Evolutionary conservation across 495 filamentous ascomycete species (phyloP).

Genomic region (Delitschia confertaspora): DNA sequence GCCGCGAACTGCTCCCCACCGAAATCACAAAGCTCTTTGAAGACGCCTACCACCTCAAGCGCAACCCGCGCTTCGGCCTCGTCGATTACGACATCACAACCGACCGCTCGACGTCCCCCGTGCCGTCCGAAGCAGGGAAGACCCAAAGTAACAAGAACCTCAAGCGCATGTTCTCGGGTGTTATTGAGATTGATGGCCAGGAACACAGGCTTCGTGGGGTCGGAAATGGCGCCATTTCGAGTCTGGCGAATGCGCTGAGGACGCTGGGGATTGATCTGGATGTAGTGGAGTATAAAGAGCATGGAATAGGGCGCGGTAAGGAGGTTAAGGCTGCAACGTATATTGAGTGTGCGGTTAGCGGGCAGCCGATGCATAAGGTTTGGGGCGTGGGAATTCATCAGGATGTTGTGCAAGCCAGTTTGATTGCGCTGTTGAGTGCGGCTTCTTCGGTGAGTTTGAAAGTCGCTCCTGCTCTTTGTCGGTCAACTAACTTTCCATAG

Average conservation of each 20-base stretch:
- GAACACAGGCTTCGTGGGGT: slow-evolving; percentile 72
- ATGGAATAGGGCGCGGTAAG: slow-evolving; percentile 71
- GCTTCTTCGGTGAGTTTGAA: slow-evolving; percentile 68
- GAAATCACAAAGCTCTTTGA: slow-evolving; percentile 88
- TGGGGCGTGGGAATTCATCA: slow-evolving; percentile 97
- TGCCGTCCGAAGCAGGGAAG: slow-evolving; percentile 55
- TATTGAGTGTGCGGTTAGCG: slow-evolving; percentile 74
- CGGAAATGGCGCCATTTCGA: slow-evolving; percentile 86
- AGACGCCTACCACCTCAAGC: slow-evolving; percentile 70
- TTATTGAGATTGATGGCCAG: slow-evolving; percentile 71
- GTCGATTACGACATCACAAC: slow-evolving; percentile 88
- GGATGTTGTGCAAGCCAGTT: slow-evolving; percentile 85
- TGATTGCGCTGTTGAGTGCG: slow-evolving; percentile 81
- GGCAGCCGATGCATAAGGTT: slow-evolving; percentile 62
- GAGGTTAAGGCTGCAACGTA: slow-evolving; percentile 88
- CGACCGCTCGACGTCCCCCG: slow-evolving; percentile 71
- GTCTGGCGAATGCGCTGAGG: slow-evolving; percentile 71
- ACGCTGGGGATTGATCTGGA: slow-evolving; percentile 82
- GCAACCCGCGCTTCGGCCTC: slow-evolving; percentile 73
- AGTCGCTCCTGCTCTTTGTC: background rate
- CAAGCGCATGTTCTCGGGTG: slow-evolving; percentile 75
- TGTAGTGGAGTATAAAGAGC: slow-evolving; percentile 92
- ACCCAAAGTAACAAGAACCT: slow-evolving; percentile 66
- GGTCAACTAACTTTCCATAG: slow-evolving; percentile 32
- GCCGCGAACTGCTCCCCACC: slow-evolving; percentile 68